Evolutionary conservation across 2,329 filamentous ascomycete genomes (phyloP).

Genomic region (Botrytis aclada): DNA sequence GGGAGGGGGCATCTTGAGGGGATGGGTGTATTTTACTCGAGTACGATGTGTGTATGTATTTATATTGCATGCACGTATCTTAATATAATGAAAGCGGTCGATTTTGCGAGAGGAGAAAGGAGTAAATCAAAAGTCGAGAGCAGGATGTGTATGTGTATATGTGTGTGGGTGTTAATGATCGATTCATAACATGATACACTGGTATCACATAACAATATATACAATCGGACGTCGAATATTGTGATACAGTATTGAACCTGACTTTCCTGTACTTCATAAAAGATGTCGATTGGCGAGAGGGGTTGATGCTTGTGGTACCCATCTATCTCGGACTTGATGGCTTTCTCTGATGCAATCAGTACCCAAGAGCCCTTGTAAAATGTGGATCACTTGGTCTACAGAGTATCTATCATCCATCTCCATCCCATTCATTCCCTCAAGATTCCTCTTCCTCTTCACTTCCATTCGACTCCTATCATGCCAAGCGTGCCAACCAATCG

Average conservation of each 20-base stretch:
- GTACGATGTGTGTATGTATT: neutral
- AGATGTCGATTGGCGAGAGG: neutral
- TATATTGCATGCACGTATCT: neutral
- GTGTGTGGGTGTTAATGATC: neutral
- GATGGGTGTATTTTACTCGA: neutral
- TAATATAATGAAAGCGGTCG: neutral
- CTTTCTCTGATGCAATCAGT: neutral
- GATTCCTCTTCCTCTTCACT: neutral
- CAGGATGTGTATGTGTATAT: neutral
- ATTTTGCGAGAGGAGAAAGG: neutral
- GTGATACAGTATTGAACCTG: neutral
- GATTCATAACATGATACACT: neutral
- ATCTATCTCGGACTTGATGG: neutral
- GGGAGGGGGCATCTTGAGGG: neutral
- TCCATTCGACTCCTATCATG: neutral
- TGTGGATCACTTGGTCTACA: neutral
- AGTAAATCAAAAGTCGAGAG: neutral
- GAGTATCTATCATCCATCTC: neutral
- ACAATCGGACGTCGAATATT: neutral
- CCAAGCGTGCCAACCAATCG: constrained; percentile 8
- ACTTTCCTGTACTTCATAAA: neutral
- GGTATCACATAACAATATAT: neutral
- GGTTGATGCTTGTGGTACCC: neutral
- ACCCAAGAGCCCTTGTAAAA: neutral
- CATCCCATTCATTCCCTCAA: neutral